These are phyloP conservation scores for Chalaropsis thielavioides DNA, from an alignment of 2,329 filamentous ascomycete genomes.

Conservation along the genomic window DNA sequence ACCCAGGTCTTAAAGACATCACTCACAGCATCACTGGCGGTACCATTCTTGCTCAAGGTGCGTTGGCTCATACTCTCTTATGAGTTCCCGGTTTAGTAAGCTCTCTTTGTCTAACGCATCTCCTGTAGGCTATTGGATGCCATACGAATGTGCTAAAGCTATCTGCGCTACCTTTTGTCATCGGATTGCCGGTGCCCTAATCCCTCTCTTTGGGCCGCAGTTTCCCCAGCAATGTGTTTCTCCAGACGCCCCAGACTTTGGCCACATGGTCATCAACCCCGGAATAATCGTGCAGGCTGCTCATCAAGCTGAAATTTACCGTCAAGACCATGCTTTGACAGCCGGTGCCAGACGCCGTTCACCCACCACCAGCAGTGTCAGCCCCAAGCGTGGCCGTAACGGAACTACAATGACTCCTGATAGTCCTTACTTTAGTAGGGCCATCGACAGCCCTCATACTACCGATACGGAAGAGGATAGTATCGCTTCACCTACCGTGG, in stretches of 20 bases:
- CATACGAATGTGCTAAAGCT: conserved; percentile 70
- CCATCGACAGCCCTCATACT: conserved; percentile 26
- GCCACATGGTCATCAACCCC: conserved; percentile 50
- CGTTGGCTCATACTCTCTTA: conserved; percentile 20
- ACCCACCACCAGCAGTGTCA: conserved; percentile 6
- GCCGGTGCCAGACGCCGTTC: conserved; percentile 5
- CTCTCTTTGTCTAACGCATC: conserved; percentile 7
- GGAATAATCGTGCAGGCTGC: conserved; percentile 40
- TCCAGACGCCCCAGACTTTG: conserved; percentile 48
- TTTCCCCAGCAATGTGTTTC: conserved; percentile 61
- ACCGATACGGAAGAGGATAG: conserved; percentile 30
- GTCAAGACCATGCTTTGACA: conserved; percentile 23
- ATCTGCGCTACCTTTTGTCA: conserved; percentile 84
- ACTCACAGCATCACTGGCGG: conserved; percentile 92
- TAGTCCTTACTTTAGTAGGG: conserved; percentile 4
- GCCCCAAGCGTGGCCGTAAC: conserved; percentile 4
- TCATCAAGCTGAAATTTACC: conserved; percentile 33
- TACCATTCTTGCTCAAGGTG: conserved; percentile 78
- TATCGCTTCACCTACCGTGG: conserved; percentile 11
- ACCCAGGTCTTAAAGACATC: conserved; percentile 73
- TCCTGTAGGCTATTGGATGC: conserved; percentile 82
- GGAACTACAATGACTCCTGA: not conserved
- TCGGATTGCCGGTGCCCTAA: conserved; percentile 67
- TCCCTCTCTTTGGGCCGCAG: conserved; percentile 73
- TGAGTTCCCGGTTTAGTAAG: conserved; percentile 18